phyloP scores from a whole-genome alignment of 1,284 basidiomycete species.

The Trametes pubescens region DNA sequence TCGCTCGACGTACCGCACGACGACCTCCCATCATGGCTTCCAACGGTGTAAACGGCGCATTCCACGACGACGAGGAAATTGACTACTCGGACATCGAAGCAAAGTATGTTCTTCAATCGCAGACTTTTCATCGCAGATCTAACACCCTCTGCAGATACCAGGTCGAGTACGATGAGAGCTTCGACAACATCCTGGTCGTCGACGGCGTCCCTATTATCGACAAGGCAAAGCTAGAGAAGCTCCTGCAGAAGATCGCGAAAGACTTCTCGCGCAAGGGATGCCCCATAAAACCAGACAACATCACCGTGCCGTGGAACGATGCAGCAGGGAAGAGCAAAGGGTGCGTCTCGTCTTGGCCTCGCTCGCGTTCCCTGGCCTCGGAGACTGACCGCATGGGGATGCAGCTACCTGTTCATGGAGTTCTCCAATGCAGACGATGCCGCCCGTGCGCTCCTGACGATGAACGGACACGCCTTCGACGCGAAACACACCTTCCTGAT shows the following conservation, averaged over 20 bases:
- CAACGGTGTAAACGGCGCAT: slow-evolving; percentile 42
- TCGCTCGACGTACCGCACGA: slow-evolving; percentile 24
- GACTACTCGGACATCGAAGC: slow-evolving; percentile 96
- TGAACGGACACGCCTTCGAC: slow-evolving; percentile 93
- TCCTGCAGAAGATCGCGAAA: slow-evolving; percentile 82
- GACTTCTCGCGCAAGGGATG: slow-evolving; percentile 85
- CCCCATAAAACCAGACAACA: slow-evolving; percentile 77
- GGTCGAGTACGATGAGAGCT: slow-evolving; percentile 80
- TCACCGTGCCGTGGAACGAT: slow-evolving; percentile 89
- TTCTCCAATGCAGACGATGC: slow-evolving; percentile 87
- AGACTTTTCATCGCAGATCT: slow-evolving; percentile 10
- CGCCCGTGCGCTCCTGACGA: slow-evolving; percentile 76
- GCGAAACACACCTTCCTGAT: slow-evolving; percentile 91
- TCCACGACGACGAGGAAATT: slow-evolving; percentile 70
- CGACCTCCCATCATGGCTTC: slow-evolving; percentile 35
- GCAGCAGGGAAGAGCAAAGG: slow-evolving; percentile 85
- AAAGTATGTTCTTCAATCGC: slow-evolving; percentile 64
- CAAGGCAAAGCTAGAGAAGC: slow-evolving; percentile 78
- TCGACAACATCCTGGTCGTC: slow-evolving; percentile 89
- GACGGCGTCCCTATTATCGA: slow-evolving; percentile 91
- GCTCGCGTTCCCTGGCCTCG: background rate
- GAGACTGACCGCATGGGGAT: background rate
- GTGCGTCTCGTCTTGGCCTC: slow-evolving; percentile 52
- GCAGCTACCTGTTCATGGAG: slow-evolving; percentile 91
- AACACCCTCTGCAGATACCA: slow-evolving; percentile 66